Conservation (phyloP, 192 early-diverging fungal genomes). For the Obelidium mucronatum region DNA sequence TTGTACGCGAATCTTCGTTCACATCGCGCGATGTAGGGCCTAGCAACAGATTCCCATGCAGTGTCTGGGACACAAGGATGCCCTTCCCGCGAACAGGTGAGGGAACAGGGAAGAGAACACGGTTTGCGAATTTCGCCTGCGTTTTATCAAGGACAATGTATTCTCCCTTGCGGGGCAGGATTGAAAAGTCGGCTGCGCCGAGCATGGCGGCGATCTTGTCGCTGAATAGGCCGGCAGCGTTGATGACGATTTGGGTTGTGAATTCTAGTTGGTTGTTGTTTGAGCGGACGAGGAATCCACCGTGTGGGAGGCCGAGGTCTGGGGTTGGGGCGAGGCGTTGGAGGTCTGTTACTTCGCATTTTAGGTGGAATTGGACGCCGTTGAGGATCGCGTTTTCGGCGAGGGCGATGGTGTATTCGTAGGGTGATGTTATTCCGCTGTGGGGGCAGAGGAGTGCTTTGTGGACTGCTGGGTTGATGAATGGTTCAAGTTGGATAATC, state of each 20-base stretch:
- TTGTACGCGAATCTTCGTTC: slow-evolving; percentile 39
- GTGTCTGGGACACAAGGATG: slow-evolving; percentile 56
- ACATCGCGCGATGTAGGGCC: slow-evolving; percentile 55
- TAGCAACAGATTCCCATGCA: slow-evolving; percentile 54
- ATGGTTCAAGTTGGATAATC: slow-evolving; percentile 45
- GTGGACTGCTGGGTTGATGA: slow-evolving; percentile 43
- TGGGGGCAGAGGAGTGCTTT: slow-evolving; percentile 50
- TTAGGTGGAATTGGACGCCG: slow-evolving; percentile 48
- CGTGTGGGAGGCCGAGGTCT: neutral
- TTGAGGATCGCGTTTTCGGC: slow-evolving; percentile 58
- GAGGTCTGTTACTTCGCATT: slow-evolving; percentile 53
- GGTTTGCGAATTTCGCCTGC: slow-evolving; percentile 43
- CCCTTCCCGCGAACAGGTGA: slow-evolving; percentile 49
- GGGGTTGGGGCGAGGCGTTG: slow-evolving; percentile 32
- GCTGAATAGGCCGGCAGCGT: slow-evolving; percentile 49
- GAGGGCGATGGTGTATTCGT: slow-evolving; percentile 58
- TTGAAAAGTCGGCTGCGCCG: slow-evolving; percentile 52
- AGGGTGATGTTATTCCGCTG: slow-evolving; percentile 55
- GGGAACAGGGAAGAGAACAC: slow-evolving; percentile 57
- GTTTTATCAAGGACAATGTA: slow-evolving; percentile 52
- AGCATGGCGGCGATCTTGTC: slow-evolving; percentile 58
- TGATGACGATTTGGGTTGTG: slow-evolving; percentile 41
- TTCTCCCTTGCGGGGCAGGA: slow-evolving; percentile 57
- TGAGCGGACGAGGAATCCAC: slow-evolving; percentile 37
- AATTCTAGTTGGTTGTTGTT: slow-evolving; percentile 16